Conservation (phyloP, 2,329 filamentous ascomycete genomes). For the Thielaviopsis ethacetica region DNA sequence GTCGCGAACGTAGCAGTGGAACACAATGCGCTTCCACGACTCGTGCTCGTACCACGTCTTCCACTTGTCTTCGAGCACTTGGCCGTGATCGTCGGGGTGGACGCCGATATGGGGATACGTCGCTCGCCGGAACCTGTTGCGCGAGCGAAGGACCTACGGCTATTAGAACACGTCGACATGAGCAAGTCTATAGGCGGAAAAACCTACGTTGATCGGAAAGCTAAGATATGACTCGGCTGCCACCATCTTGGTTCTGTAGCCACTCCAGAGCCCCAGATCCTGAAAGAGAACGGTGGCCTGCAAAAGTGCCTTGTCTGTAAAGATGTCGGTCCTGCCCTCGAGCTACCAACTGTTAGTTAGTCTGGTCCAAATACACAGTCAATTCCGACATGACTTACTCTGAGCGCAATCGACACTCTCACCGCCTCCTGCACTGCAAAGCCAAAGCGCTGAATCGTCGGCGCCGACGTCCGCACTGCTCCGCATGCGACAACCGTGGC, state of each 20-base stretch:
- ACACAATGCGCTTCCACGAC: slow-evolving; percentile 49
- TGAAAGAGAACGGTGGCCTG: slow-evolving; percentile 32
- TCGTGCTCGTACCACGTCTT: slow-evolving; percentile 45
- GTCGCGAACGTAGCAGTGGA: slow-evolving; percentile 49
- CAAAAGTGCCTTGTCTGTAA: slow-evolving; percentile 30
- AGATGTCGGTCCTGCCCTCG: slow-evolving; percentile 31
- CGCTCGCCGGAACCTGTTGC: slow-evolving; percentile 41
- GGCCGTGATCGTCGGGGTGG: slow-evolving; percentile 35
- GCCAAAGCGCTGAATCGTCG: slow-evolving; percentile 44
- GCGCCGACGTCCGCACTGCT: slow-evolving; percentile 39
- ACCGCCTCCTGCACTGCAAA: slow-evolving; percentile 37
- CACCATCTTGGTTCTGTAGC: slow-evolving; percentile 38
- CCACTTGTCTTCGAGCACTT: slow-evolving; percentile 48
- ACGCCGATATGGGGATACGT: slow-evolving; percentile 35
- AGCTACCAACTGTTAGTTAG: slow-evolving; percentile 21
- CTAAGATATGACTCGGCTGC: slow-evolving; percentile 34
- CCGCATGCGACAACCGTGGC: slow-evolving; percentile 44
- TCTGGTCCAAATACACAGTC: too few species aligned
- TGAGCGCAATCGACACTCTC: slow-evolving; percentile 18
- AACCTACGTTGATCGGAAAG: slow-evolving; percentile 28
- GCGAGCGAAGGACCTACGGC: slow-evolving; percentile 34
- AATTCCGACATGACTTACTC: slow-evolving; percentile 14
- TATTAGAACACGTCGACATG: slow-evolving; percentile 12
- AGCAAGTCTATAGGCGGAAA: not conserved
- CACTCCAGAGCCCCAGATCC: slow-evolving; percentile 37